A percentile compares a stretch with the other conserved stretches of the same genome.
Conservation (phyloP, 352 stramenopile genomes). For the Phytophthora megakarya region DNA sequence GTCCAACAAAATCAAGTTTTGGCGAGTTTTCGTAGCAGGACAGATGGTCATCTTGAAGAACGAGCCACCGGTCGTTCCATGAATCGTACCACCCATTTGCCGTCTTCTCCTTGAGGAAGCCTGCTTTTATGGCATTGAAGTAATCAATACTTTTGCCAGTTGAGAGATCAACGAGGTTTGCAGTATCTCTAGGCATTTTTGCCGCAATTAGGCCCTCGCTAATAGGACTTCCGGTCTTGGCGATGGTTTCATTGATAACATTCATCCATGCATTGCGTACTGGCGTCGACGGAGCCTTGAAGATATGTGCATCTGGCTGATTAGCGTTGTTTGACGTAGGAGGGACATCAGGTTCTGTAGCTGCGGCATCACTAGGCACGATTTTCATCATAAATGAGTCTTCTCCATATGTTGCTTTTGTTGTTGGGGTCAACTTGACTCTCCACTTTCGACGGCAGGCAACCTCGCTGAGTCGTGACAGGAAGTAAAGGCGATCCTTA, state of each 20-base stretch:
- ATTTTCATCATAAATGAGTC: constrained; percentile 86
- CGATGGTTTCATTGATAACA: constrained; percentile 55
- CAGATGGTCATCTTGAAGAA: constrained; percentile 76
- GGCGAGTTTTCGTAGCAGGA: constrained; percentile 85
- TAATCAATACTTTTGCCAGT: constrained; percentile 74
- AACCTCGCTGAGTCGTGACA: constrained; percentile 66
- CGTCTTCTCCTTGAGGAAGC: constrained; percentile 75
- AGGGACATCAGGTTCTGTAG: constrained; percentile 22
- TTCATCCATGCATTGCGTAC: constrained; percentile 74
- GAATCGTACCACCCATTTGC: constrained; percentile 84
- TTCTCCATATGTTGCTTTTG: constrained; percentile 72
- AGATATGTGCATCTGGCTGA: constrained; percentile 43
- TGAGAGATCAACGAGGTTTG: constrained; percentile 61
- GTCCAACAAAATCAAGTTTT: constrained; percentile 67
- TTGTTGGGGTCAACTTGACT: constrained; percentile 53
- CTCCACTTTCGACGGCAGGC: constrained; percentile 74
- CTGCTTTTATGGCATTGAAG: constrained; percentile 77
- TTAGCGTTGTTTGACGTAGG: constrained; percentile 29
- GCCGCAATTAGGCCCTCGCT: constrained; percentile 18
- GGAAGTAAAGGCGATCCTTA: constrained; percentile 68
- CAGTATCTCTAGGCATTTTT: constrained; percentile 25
- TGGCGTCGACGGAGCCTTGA: constrained; percentile 70
- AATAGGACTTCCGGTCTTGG: constrained; percentile 31
- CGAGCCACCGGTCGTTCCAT: constrained; percentile 81
- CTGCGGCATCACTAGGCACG: constrained; percentile 42